These are phyloP conservation scores for Paramecium bursaria DNA, from an alignment of 73 alveolate species.

Conservation along the genomic window DNA sequence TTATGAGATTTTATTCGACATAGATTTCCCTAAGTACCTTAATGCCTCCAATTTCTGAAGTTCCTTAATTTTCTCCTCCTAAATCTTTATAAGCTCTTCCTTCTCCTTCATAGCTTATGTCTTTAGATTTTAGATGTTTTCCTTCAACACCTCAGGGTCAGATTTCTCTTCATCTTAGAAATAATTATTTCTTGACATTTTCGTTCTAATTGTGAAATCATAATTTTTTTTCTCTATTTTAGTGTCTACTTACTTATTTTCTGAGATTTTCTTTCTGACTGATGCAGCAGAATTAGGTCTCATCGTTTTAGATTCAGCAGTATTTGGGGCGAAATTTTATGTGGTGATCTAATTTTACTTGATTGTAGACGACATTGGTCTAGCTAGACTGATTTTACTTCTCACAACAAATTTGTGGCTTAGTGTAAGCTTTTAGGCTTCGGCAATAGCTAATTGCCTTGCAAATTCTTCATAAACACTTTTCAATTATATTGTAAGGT, in stretches of 20 bases:
- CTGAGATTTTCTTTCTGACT: too few relatives aligned
- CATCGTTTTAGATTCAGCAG: too few relatives aligned
- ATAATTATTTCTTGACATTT: constrained; percentile 25
- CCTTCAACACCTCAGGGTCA: neutral
- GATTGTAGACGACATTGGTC: too few relatives aligned
- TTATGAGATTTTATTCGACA: too few relatives aligned
- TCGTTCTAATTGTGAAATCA: constrained; percentile 34
- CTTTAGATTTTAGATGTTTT: neutral
- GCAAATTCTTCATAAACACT: constrained; percentile 46
- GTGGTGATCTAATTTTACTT: too few relatives aligned
- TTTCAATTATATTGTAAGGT: constrained; percentile 33
- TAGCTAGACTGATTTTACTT: too few relatives aligned
- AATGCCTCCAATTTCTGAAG: constrained; percentile 42
- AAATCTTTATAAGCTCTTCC: neutral
- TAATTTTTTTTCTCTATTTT: too few relatives aligned
- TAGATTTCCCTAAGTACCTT: too few relatives aligned
- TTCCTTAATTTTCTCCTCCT: constrained; percentile 9
- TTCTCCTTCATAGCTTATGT: constrained; percentile 5
- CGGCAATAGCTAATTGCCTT: constrained; percentile 49
- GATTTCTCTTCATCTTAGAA: neutral
- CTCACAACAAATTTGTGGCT: too few relatives aligned
- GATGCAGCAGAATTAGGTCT: constrained; percentile 43
- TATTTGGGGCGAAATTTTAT: too few relatives aligned
- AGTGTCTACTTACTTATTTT: too few relatives aligned
- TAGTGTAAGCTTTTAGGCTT: constrained; percentile 42